A percentile compares a stretch with the other conserved stretches of the same genome.
phyloP scores from a whole-genome alignment of 2,329 filamentous ascomycete genomes.

The Colletotrichum lini region DNA sequence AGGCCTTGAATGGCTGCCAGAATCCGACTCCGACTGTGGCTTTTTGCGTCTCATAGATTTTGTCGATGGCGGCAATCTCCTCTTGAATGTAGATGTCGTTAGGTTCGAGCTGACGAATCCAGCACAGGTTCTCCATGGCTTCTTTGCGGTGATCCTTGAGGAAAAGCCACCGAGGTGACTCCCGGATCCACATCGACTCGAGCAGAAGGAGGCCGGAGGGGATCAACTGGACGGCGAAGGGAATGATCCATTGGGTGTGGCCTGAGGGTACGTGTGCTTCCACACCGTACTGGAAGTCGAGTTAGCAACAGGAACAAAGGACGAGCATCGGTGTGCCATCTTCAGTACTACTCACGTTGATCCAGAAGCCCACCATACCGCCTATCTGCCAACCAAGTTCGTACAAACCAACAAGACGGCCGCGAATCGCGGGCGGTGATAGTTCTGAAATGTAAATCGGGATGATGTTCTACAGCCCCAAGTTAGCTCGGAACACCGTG shows the following conservation, averaged over 20 bases:
- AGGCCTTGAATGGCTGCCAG: constrained; percentile 71
- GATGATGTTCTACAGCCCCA: constrained; percentile 60
- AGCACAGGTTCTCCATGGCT: constrained; percentile 66
- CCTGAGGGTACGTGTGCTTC: constrained; percentile 36
- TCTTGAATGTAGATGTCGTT: constrained; percentile 73
- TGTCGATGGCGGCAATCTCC: constrained; percentile 72
- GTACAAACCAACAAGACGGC: constrained; percentile 68
- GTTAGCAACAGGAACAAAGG: constrained; percentile 48
- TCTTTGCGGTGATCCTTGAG: constrained; percentile 65
- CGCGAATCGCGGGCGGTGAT: constrained; percentile 67
- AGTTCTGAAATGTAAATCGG: constrained; percentile 63
- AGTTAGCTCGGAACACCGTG: constrained; percentile 19
- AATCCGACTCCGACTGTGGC: constrained; percentile 70
- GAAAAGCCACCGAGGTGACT: constrained; percentile 74
- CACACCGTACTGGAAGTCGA: constrained; percentile 43
- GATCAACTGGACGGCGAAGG: constrained; percentile 68
- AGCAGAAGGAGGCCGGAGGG: constrained; percentile 66
- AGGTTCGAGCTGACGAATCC: constrained; percentile 65
- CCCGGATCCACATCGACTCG: constrained; percentile 63
- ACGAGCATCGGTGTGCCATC: constrained; percentile 29
- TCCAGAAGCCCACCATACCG: constrained; percentile 66
- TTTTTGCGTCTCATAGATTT: constrained; percentile 62
- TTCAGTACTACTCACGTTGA: constrained; percentile 55
- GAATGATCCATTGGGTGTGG: constrained; percentile 61
- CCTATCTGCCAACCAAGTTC: constrained; percentile 68